phyloP scores from a whole-genome alignment of 1,139 yeast genomes.

The Casaregolazyma suthepensis region DNA sequence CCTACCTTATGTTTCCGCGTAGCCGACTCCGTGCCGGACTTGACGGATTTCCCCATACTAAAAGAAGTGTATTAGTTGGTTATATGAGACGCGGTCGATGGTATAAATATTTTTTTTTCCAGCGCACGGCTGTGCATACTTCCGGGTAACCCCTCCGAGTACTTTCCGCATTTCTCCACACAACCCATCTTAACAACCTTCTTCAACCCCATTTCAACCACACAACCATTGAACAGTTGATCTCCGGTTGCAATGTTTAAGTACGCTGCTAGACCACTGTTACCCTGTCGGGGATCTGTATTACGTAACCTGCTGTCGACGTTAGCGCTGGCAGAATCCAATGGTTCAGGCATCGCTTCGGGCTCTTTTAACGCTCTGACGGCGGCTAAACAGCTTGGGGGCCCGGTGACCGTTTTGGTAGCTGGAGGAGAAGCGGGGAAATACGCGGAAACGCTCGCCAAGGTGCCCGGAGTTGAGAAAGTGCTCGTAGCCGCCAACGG shows the following conservation, averaged over 20 bases:
- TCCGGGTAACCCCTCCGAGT: not conserved
- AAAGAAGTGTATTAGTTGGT: not conserved
- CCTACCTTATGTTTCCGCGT: constrained; percentile 20
- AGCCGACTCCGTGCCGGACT: constrained; percentile 22
- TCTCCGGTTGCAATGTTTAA: not conserved
- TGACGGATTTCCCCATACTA: constrained; percentile 17
- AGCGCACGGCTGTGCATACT: not conserved
- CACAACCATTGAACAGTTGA: not conserved
- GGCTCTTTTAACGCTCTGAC: constrained; percentile 49
- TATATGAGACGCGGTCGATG: not conserved
- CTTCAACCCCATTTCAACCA: not conserved
- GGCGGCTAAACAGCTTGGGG: constrained; percentile 37
- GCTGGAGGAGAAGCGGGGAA: constrained; percentile 34
- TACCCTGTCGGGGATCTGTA: not conserved
- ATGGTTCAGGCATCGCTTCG: constrained; percentile 49
- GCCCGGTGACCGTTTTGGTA: constrained; percentile 37
- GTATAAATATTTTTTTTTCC: not conserved
- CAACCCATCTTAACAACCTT: not conserved
- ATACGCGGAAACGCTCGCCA: constrained; percentile 32
- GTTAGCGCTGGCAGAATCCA: constrained; percentile 66
- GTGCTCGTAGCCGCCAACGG: constrained; percentile 34
- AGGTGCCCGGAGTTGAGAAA: constrained; percentile 35
- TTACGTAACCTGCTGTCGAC: constrained; percentile 45
- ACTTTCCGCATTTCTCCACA: not conserved
- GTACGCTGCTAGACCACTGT: not conserved